Percentiles rank a stretch among this genome's conserved stretches.
These are phyloP conservation scores for Nothomitra cinnamomea DNA, from an alignment of 2,329 filamentous ascomycete species.

Conservation along the genomic window DNA sequence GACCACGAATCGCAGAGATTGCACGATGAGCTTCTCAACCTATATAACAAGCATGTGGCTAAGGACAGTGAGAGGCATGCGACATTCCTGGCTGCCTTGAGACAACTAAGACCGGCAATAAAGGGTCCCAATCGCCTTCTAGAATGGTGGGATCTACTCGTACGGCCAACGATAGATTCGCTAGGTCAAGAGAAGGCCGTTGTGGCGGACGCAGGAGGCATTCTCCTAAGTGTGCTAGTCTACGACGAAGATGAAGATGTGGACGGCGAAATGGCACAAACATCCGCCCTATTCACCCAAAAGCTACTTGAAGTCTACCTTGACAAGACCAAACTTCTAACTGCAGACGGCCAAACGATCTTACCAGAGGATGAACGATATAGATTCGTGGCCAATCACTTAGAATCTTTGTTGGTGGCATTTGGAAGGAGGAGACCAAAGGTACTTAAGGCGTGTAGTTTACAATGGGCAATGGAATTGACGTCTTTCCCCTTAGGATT, in stretches of 20 bases:
- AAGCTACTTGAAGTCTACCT: constrained; percentile 26
- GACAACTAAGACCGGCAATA: constrained; percentile 45
- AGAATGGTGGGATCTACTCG: constrained; percentile 54
- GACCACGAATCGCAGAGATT: constrained; percentile 52
- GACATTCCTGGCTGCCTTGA: constrained; percentile 52
- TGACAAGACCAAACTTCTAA: constrained; percentile 22
- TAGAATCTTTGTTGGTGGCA: constrained; percentile 33
- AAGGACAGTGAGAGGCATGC: constrained; percentile 39
- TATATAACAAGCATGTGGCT: constrained; percentile 48
- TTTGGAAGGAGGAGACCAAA: constrained; percentile 54
- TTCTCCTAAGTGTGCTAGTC: constrained; percentile 45
- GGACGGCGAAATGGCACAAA: constrained; percentile 21
- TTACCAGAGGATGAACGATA: constrained; percentile 25
- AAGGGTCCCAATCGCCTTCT: constrained; percentile 43
- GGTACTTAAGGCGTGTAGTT: constrained; percentile 19
- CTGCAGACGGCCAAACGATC: constrained; percentile 20
- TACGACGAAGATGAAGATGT: constrained; percentile 42
- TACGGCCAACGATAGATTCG: constrained; percentile 38
- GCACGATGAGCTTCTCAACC: constrained; percentile 51
- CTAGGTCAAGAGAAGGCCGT: constrained; percentile 44
- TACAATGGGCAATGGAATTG: constrained; percentile 12
- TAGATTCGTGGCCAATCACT: constrained; percentile 27
- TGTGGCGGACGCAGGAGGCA: constrained; percentile 46
- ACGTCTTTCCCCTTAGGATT: constrained; percentile 30
- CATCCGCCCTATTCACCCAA: constrained; percentile 32